Evolutionary conservation across 78 protist species (phyloP).

Genomic region (Dictyostelium capitatum): DNA sequence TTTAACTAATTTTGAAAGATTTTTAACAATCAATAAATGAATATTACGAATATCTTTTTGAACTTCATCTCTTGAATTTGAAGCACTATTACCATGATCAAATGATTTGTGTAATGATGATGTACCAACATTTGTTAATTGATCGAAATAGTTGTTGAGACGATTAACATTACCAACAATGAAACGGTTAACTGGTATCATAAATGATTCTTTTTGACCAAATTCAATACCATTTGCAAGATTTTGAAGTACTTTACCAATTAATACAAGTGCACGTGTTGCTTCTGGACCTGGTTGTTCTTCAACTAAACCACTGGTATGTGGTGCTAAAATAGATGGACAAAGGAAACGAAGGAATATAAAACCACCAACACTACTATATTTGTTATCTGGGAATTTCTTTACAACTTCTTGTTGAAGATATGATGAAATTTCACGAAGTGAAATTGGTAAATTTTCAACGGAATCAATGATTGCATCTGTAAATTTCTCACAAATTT

Average conservation of each 20-base stretch:
- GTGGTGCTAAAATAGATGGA: conserved; percentile 90
- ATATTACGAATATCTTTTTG: conserved; percentile 63
- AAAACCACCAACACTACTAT: conserved; percentile 81
- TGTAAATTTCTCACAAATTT: conserved; percentile 48
- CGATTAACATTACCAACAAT: conserved; percentile 51
- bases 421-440: conserved; percentile 47
- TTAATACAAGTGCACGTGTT: conserved; percentile 80
- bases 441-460: conserved; percentile 27
- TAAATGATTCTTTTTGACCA: conserved; percentile 80
- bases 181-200: conserved; percentile 64
- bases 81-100: neutral
- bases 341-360: conserved; percentile 89
- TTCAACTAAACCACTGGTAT: conserved; percentile 78
- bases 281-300: conserved; percentile 57
- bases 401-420: conserved; percentile 59
- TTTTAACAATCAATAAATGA: conserved; percentile 54
- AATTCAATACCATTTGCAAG: conserved; percentile 89
- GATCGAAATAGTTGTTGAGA: conserved; percentile 41
- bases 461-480: conserved; percentile 52
- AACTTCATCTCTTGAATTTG: conserved; percentile 27
- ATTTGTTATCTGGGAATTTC: conserved; percentile 78
- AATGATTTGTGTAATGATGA: neutral
- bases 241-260: conserved; percentile 89
- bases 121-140: conserved; percentile 30
- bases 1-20: conserved; percentile 49